A percentile compares a stretch with the other conserved stretches of the same genome.
Conservation (phyloP, 345 rosid species). For the Murraya paniculata region DNA sequence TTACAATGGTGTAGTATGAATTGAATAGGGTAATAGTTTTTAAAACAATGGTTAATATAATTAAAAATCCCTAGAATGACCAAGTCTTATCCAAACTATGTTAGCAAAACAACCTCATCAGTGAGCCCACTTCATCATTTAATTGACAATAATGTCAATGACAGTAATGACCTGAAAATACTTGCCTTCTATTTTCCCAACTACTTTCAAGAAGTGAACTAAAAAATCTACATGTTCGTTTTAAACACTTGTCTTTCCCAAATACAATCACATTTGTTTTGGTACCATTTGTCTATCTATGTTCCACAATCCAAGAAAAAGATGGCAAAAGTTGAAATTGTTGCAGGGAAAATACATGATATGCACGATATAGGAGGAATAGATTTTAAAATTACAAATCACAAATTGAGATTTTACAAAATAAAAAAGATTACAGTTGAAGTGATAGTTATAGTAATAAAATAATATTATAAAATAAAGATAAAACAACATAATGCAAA, state of each 20-base stretch:
- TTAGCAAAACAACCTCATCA: background rate
- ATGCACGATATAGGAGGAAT: too few relatives aligned
- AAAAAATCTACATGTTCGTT: background rate
- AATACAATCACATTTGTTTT: background rate
- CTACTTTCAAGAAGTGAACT: background rate
- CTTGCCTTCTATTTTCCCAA: constrained; percentile 5
- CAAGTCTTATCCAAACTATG: constrained; percentile 12
- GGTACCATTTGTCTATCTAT: background rate
- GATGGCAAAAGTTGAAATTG: constrained; percentile 11
- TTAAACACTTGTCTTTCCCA: background rate
- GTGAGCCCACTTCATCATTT: constrained; percentile 1
- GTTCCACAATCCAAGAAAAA: background rate
- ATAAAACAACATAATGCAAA: too few relatives aligned
- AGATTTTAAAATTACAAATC: too few relatives aligned
- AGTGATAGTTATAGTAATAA: too few relatives aligned
- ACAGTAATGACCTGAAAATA: constrained; percentile 5
- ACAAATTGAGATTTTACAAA: too few relatives aligned
- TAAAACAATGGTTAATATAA: background rate
- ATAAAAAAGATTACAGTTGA: too few relatives aligned
- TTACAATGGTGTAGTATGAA: too few relatives aligned
- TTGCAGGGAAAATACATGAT: too few relatives aligned
- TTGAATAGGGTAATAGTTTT: too few relatives aligned
- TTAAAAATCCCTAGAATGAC: background rate
- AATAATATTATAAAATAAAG: too few relatives aligned
- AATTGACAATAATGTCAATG: constrained; percentile 11